phyloP scores from a whole-genome alignment of 148 eudicot genomes.

The Vaccinium corymbosum region DNA sequence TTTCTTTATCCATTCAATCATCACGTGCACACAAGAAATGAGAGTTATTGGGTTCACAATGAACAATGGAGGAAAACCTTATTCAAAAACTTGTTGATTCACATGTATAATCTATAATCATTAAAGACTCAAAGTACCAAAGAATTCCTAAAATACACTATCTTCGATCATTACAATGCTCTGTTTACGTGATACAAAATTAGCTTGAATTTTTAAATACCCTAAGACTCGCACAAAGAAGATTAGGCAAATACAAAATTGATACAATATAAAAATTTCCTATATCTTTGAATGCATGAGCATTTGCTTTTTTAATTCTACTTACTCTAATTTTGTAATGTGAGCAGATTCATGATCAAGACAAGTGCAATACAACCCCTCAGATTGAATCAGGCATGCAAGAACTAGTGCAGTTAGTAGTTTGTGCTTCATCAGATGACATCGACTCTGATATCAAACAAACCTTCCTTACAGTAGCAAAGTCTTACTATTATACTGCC shows the following conservation, averaged over 20 bases:
- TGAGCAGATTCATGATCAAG: constrained; percentile 24
- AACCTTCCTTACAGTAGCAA: constrained; percentile 51
- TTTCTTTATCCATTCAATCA: not conserved
- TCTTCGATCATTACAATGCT: no score
- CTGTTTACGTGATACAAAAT: no score
- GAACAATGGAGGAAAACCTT: no score
- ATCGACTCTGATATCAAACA: constrained; percentile 41
- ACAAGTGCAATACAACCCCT: constrained; percentile 2
- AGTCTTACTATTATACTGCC: constrained; percentile 52
- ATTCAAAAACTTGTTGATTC: no score
- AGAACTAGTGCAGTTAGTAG: constrained; percentile 46
- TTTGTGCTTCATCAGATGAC: constrained; percentile 26
- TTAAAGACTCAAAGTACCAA: no score
- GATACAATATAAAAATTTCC: not conserved
- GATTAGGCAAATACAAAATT: no score
- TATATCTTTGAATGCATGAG: not conserved
- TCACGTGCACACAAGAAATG: no score
- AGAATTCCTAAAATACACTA: no score
- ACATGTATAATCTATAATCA: no score
- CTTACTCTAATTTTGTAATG: not conserved
- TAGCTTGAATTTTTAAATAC: no score
- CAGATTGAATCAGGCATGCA: constrained; percentile 52
- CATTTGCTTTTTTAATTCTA: not conserved
- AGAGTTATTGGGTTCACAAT: not conserved
- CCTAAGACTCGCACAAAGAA: no score